A percentile compares a stretch with the other conserved stretches of the same genome.
These are phyloP conservation scores for Melampsora abietis-canadensis DNA, from an alignment of 1,284 basidiomycete genomes.

Conservation along the genomic window DNA sequence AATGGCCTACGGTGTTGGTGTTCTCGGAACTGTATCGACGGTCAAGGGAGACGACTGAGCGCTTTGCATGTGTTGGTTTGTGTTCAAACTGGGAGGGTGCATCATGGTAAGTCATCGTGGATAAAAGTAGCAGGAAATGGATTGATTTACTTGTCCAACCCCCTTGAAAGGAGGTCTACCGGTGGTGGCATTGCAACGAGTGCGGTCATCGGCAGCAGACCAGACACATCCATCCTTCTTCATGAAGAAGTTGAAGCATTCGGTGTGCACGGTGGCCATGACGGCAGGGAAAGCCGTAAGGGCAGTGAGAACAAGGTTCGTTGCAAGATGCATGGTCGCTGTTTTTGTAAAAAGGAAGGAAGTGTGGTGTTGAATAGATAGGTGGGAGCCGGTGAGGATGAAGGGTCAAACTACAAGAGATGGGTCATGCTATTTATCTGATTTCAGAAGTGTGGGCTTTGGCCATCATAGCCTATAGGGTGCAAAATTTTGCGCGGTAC, in stretches of 20 bases:
- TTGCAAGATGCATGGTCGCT: too few relatives aligned
- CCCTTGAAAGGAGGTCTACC: not conserved
- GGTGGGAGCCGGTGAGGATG: too few relatives aligned
- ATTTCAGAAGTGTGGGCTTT: too few relatives aligned
- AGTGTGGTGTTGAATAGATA: too few relatives aligned
- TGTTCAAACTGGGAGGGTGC: too few relatives aligned
- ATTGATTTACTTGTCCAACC: not conserved
- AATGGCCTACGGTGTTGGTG: not conserved
- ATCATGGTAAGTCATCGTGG: too few relatives aligned
- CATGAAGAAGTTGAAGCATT: conserved; percentile 1
- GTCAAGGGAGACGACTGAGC: not conserved
- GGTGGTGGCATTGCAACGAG: not conserved
- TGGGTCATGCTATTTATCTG: too few relatives aligned
- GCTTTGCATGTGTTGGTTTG: too few relatives aligned
- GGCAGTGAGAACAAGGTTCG: not conserved
- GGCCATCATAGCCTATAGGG: too few relatives aligned
- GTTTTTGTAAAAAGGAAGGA: too few relatives aligned
- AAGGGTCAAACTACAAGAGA: too few relatives aligned
- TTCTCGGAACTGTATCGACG: not conserved
- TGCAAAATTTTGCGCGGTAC: too few relatives aligned
- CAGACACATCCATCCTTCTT: not conserved
- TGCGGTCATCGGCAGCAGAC: conserved; percentile 8
- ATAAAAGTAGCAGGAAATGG: not conserved
- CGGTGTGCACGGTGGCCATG: conserved; percentile 2
- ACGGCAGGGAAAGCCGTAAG: not conserved